phyloP scores from a whole-genome alignment of 495 filamentous ascomycete species.

The Neurospora sp. region DNA sequence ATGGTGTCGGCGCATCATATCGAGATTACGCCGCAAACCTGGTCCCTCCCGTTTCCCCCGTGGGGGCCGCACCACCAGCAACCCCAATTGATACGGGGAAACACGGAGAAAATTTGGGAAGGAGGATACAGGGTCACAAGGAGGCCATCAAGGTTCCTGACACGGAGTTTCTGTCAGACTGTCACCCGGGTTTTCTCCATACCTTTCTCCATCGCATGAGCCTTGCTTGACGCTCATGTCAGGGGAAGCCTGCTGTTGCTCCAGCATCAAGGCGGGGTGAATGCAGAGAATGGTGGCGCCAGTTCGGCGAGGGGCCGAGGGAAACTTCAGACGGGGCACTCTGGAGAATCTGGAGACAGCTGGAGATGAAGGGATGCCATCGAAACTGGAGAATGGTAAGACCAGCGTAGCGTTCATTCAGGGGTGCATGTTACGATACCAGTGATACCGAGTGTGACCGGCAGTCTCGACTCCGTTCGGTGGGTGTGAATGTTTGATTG shows the following conservation, averaged over 20 bases:
- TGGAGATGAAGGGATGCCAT: background rate
- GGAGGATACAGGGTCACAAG: background rate
- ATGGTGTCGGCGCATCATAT: background rate
- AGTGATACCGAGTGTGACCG: background rate
- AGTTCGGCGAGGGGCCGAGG: background rate
- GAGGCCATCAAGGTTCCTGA: background rate
- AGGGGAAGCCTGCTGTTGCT: background rate
- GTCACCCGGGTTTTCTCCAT: background rate
- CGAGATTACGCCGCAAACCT: background rate
- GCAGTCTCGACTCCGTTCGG: background rate
- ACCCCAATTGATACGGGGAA: background rate
- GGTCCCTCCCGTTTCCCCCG: background rate
- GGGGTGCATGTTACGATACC: background rate
- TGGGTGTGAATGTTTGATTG: background rate
- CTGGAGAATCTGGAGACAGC: background rate
- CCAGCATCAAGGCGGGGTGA: background rate
- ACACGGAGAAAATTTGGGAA: background rate
- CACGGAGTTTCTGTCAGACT: background rate
- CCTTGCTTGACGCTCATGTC: background rate
- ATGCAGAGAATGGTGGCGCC: background rate
- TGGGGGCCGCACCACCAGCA: background rate
- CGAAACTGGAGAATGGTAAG: background rate
- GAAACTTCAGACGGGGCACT: background rate
- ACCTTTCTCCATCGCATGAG: background rate
- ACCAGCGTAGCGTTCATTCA: background rate